Base-by-base conservation (phyloP, 2,329 filamentous ascomycete species). In the Coleophoma cylindrospora region DNA sequence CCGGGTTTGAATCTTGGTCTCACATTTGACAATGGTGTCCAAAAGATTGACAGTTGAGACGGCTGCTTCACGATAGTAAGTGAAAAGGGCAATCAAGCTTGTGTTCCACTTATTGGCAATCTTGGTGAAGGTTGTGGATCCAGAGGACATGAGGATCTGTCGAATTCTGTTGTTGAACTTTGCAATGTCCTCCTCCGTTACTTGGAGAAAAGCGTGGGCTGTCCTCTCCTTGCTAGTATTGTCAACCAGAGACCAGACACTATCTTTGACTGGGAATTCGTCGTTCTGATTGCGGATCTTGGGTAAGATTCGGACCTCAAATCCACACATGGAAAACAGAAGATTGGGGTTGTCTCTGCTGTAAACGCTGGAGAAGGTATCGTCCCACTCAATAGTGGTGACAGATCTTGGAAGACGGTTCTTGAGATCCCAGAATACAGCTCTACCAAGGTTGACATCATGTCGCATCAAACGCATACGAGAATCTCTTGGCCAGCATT, bases 41-140 rank as follows among this genome's bases (percentile, higher is more conserved):
- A 99, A 79, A 4, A 99, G 76, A 54, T 90, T 88, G 53, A 97
- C 89, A 0, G 95, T 99, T 1, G 92, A 96, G 1, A 97, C 92
- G 14, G 94, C 94, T 44, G 94, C 94, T 67, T 99, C 94, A 67
- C 94, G 89, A 66, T 99, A 99, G 70, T 99, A 99, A 0, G 94
- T 97, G 72, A 99, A 99, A 22, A 99, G 80, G 1, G 94, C 91
- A 63, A 99, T 99, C 58, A 99, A 71, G 1, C 90, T 94, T 0
- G 94, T 99, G 70, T 99, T 99, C 94, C 95, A 99, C 73, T 99
- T 99, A 73, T 99, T 99, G 43, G 95, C 94, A 64, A 99, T 99
- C 79, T 99, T 99, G 43, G 94, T 99, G 72, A 99, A 99, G 0
- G 94, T 99, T 0, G 94, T 99, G 5, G 90, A 96, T n/a, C 94